Percentiles rank a stretch among this genome's conserved stretches.
These are phyloP conservation scores for Globisporangium recalcitrans DNA, from an alignment of 352 stramenopile species.

Conservation along the genomic window DNA sequence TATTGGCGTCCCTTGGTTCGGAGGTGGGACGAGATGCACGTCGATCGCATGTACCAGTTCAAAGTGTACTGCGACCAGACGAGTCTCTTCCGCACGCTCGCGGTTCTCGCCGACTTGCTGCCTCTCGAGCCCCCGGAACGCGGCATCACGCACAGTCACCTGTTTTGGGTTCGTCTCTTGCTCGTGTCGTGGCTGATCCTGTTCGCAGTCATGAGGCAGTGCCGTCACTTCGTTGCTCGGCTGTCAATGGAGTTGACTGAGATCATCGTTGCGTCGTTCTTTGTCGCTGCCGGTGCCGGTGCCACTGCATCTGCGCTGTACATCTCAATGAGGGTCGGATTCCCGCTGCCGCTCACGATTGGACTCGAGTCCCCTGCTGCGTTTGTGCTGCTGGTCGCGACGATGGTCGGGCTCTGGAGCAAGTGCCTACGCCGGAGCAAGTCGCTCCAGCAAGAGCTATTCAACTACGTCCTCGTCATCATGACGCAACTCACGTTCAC, in stretches of 20 bases:
- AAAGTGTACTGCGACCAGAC: background rate
- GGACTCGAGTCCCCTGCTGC: background rate
- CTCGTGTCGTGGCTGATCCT: constrained; percentile 10
- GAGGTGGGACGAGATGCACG: constrained; percentile 5
- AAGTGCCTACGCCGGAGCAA: background rate
- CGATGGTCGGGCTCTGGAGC: constrained; percentile 6
- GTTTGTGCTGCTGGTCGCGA: background rate
- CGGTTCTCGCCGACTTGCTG: constrained; percentile 5
- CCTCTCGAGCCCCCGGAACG: background rate
- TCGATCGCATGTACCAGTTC: constrained; percentile 4
- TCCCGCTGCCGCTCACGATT: background rate
- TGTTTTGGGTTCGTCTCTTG: constrained; percentile 12
- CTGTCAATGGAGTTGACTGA: background rate
- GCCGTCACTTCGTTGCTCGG: constrained; percentile 1
- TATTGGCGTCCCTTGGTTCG: background rate
- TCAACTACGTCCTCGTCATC: background rate
- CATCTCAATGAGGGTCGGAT: background rate
- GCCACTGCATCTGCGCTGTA: background rate
- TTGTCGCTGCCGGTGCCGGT: background rate
- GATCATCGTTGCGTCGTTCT: background rate
- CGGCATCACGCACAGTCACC: background rate
- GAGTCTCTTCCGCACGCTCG: background rate
- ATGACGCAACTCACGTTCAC: constrained; percentile 1
- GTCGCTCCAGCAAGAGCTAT: background rate
- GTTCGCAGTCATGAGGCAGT: constrained; percentile 12